Evolutionary conservation across 352 stramenopile species (phyloP).

Genomic region (Phytophthora syringae): DNA sequence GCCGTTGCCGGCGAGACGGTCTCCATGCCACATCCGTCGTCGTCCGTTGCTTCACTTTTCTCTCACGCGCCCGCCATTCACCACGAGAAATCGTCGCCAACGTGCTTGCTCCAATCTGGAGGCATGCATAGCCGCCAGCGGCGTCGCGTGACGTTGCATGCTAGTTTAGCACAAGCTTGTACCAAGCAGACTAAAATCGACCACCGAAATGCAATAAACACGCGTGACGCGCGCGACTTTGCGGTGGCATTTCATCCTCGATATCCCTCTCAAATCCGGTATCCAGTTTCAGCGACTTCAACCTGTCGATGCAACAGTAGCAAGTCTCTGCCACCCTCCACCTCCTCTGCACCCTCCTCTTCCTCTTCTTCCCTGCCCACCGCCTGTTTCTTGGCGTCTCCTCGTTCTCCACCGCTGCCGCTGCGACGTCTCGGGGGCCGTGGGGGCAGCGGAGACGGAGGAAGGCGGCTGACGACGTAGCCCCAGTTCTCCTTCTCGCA

Average conservation of each 20-base stretch:
- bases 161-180: too few species aligned
- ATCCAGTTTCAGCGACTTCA: neutral
- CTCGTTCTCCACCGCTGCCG: neutral
- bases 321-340: too few species aligned
- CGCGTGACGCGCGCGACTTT: neutral
- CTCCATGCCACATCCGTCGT: neutral
- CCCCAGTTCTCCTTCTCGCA: conserved; percentile 85
- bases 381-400: neutral
- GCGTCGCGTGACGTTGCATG: neutral
- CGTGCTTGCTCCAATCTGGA: neutral
- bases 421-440: conserved; percentile 28
- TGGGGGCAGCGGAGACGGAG: conserved; percentile 9
- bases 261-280: neutral
- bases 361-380: neutral
- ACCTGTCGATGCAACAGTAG: neutral
- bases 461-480: conserved; percentile 50
- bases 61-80: neutral
- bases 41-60: neutral
- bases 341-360: too few species aligned
- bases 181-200: neutral
- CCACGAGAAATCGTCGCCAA: neutral
- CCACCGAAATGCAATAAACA: neutral
- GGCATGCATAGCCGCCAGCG: neutral
- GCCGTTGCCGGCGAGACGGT: too few species aligned
- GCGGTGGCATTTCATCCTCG: neutral